phyloP scores from a whole-genome alignment of 306 rosid genomes.

The Gynostemma pentaphyllum region DNA sequence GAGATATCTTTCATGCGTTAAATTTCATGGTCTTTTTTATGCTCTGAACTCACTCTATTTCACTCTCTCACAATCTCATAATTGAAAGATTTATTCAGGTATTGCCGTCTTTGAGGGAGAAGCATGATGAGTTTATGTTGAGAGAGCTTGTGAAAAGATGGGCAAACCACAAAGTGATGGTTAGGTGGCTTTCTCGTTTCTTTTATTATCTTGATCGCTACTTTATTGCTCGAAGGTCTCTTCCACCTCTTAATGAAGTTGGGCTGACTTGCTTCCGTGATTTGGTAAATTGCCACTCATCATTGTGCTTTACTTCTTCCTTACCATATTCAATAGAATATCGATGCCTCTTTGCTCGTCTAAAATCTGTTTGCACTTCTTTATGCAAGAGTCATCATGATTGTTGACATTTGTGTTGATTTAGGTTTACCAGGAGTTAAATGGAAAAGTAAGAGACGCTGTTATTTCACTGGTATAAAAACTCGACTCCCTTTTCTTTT shows the following conservation, averaged over 20 bases:
- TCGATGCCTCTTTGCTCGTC: background rate
- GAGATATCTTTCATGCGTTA: background rate
- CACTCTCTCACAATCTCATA: background rate
- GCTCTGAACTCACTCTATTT: background rate
- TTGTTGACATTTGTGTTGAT: constrained; percentile 1
- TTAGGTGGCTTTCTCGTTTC: constrained; percentile 51
- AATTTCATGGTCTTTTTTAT: constrained; percentile 1
- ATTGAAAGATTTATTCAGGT: constrained; percentile 28
- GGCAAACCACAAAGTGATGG: constrained; percentile 70
- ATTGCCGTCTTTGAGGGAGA: constrained; percentile 57
- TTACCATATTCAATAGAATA: background rate
- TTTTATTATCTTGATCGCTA: constrained; percentile 51
- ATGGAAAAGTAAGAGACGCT: constrained; percentile 51
- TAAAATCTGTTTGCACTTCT: background rate
- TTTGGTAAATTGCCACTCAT: constrained; percentile 32
- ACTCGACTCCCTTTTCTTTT: background rate
- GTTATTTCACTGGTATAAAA: constrained; percentile 47
- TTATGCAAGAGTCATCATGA: background rate
- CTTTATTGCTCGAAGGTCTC: constrained; percentile 33
- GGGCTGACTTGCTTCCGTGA: constrained; percentile 51
- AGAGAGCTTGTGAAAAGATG: constrained; percentile 68
- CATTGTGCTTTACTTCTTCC: background rate
- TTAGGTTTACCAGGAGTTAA: constrained; percentile 56
- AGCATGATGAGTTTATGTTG: constrained; percentile 57
- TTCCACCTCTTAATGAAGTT: constrained; percentile 51